These are phyloP conservation scores for Arthrobotrys iridis DNA, from an alignment of 2,329 filamentous ascomycete genomes.

Conservation along the genomic window DNA sequence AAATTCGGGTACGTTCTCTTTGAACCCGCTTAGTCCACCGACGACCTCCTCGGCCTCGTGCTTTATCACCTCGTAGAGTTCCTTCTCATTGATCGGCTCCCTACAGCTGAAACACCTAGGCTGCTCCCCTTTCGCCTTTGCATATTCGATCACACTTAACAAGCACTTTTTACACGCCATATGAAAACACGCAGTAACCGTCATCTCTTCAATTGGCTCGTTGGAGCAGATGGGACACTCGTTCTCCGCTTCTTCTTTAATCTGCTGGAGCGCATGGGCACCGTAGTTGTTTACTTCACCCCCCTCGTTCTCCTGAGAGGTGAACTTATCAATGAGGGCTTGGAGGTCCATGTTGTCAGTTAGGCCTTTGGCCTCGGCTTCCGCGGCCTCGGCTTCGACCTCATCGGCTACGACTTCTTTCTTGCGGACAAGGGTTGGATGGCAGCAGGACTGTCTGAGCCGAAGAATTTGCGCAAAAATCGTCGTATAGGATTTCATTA, in stretches of 20 bases:
- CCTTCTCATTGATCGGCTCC: conserved; percentile 79
- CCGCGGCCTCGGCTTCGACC: conserved; percentile 79
- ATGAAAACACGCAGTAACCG: conserved; percentile 97
- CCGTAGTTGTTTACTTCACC: conserved; percentile 76
- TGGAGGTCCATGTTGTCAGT: conserved; percentile 96
- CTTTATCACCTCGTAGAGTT: conserved; percentile 90
- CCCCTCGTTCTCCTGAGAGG: conserved; percentile 71
- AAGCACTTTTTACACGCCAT: conserved; percentile 94
- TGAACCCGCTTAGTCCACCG: conserved; percentile 57
- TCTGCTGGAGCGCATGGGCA: conserved; percentile 86
- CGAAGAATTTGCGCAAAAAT: conserved; percentile 97
- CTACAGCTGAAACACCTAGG: conserved; percentile 93
- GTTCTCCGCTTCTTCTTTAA: conserved; percentile 84
- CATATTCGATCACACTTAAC: conserved; percentile 79
- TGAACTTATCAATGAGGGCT: conserved; percentile 84
- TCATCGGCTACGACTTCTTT: conserved; percentile 86
- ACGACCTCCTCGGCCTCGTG: conserved; percentile 70
- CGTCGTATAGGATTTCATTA: conserved; percentile 94
- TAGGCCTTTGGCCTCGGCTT: conserved; percentile 77
- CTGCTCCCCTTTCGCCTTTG: conserved; percentile 71
- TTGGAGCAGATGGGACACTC: conserved; percentile 96
- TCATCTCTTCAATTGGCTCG: conserved; percentile 93
- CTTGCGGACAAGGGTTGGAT: conserved; percentile 88
- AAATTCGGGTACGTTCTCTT: conserved; percentile 65
- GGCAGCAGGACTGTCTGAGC: conserved; percentile 91